Evolutionary conservation across 2,329 filamentous ascomycete species (phyloP), one percentile per base, ranked within the genome.

Genomic region (Scopulariopsis brevicaulis): DNA sequence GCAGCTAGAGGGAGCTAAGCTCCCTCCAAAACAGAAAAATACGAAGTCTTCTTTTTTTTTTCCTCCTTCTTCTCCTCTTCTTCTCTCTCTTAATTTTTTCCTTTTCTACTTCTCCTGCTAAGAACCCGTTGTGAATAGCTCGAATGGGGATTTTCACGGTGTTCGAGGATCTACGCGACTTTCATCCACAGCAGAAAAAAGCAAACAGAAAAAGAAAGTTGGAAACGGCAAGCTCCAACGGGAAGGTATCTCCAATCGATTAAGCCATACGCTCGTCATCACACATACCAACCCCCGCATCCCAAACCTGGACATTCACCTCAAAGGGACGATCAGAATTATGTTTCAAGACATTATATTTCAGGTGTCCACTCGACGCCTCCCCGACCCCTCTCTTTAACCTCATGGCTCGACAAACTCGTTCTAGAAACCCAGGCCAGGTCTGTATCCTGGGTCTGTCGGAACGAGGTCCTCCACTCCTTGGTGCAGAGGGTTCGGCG

Each of bases 371-470:
- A 77, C 83, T 86, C 83, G 77, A 86, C 83, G 81, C 81, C 73
- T 74, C 72, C 74, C 76, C 77, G 69, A 79, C 74, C 28, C 77
- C 77, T 83, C 77, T 83, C 83, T 86, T 86, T 84, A 86, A 86
- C 83, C 83, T 86, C 82, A 77, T 84, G 80, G 79, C 73, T 54
- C 51, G 56, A 58, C 51, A 53, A 32, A 35, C 28, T 35, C 28
- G 34, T 34, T 56, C 34, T 25, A 37, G 15, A 32, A 32, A 35
- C 18, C 18, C 55, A 32, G 43, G 24, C 46, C 24, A 35, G 28
- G 43, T 24, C n/a, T 5, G n/a, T 7, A 24, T 24, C 46, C 46
- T 20, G 5, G 46, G 12, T 24, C 22, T 11, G 22, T 50, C n/a
- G 46, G 24, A 50, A 50, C 46, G 46, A 50, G 46, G 55, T 28